Conservation (phyloP, 2,329 filamentous ascomycete genomes). For the Sporothrix brunneoviolacea region DNA sequence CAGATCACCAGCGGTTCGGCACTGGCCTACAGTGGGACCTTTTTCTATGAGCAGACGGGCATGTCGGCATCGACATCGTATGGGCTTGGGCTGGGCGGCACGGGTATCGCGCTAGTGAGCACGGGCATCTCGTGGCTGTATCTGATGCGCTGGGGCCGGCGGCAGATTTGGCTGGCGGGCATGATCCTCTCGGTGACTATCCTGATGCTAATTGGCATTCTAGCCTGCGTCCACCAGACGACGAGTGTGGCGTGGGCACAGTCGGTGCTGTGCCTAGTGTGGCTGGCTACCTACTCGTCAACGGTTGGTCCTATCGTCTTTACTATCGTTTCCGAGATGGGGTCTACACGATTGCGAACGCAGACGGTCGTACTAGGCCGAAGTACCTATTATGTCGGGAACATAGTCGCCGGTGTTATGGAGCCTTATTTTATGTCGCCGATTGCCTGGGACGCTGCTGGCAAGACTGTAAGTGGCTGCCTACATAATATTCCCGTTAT, state of each 20-base stretch:
- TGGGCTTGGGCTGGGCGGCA: too few relatives aligned
- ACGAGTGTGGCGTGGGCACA: conserved; percentile 32
- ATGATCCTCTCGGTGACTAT: conserved; percentile 26
- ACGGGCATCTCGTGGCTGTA: too few relatives aligned
- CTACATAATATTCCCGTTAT: too few relatives aligned
- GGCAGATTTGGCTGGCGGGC: conserved; percentile 36
- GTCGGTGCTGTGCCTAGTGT: conserved; percentile 34
- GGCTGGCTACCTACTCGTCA: conserved; percentile 24
- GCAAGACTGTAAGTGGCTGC: too few relatives aligned
- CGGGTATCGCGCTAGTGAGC: too few relatives aligned
- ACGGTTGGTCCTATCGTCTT: conserved; percentile 40
- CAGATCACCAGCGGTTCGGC: conserved; percentile 37
- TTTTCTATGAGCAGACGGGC: conserved; percentile 42
- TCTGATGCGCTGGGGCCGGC: conserved; percentile 35
- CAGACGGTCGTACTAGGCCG: conserved; percentile 41
- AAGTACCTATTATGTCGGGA: conserved; percentile 36
- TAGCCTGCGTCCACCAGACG: conserved; percentile 35
- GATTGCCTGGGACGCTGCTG: too few relatives aligned
- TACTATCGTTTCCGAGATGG: conserved; percentile 41
- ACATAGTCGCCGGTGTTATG: conserved; percentile 38
- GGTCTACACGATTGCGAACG: conserved; percentile 38
- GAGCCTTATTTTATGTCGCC: too few relatives aligned
- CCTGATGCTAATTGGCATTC: conserved; percentile 31
- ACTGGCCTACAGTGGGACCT: conserved; percentile 24
- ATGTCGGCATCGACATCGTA: too few relatives aligned